Evolutionary conservation across 331 rosid genomes (phyloP), one percentile per base, ranked within the genome.

Genomic region (Malus hybrid): DNA sequence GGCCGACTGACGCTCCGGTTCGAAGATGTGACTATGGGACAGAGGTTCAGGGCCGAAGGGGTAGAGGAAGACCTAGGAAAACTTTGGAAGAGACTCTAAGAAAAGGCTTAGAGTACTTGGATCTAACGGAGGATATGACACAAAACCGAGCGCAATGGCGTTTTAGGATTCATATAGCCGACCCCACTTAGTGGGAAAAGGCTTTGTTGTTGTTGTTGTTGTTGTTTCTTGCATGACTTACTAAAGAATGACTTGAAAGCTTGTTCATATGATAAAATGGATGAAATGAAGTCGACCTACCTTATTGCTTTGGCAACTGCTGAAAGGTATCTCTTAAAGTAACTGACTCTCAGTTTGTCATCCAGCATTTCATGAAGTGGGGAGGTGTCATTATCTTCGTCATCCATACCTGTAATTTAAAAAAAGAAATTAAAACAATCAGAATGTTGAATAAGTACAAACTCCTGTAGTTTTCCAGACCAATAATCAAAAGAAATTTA

Each of bases 351-450:
- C 83, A 85, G 75, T 85, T 90, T 90, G 83, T 94, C 97, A 85
- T 94, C 96, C 34, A 94, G 83, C 85, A 86, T 90, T 84, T 86
- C 96, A 61, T 88, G 83, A 50, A 94, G 88, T 30, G 91, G 82
- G 72, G 82, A 53, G 42, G 65, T 73, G 26, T 86, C 96, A 73
- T 85, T 30, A 28, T 94, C 88, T 79, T 91, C 95, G 42, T 94
- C 99, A 87, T 94, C 99, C 97, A 94, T 87, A 62, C 99, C 99
- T 94, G 83, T 29, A 62, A 79, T 58, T 58, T 29, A 73, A 63
- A 77, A 77, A 33, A 66, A 10, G 65, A 57, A 50, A 53, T 13
- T 46, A 69, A 36, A 28, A 77, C 34, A 69, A 70, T 78, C 16
- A 9, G 14, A n/a, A 55, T 57, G 52, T 30, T 30, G 16, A 36